Conservation (phyloP, 140 eudicot genomes). For the Oenanthe javanica region DNA sequence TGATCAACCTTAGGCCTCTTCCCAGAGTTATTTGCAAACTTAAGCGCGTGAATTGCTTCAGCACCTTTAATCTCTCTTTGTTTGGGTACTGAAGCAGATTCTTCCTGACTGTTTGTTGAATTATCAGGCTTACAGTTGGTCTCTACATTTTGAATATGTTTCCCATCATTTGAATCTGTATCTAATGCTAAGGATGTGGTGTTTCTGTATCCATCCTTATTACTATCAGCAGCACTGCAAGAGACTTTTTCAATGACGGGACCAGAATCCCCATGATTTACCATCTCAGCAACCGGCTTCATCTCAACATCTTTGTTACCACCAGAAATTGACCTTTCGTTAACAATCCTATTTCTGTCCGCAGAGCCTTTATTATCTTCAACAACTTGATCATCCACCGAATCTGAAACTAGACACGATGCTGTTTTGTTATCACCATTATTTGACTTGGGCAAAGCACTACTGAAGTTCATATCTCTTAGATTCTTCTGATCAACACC, state of each 20-base stretch:
- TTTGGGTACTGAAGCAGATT: conserved; percentile 39
- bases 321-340: conserved; percentile 19
- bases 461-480: conserved; percentile 10
- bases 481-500: conserved; percentile 25
- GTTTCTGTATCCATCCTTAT: conserved; percentile 32
- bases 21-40: conserved; percentile 60
- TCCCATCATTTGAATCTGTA: conserved; percentile 38
- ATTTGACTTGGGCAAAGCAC: conserved; percentile 19
- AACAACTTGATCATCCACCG: conserved; percentile 19
- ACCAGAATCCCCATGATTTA: conserved; percentile 16
- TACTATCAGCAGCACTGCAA: conserved; percentile 9
- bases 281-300: conserved; percentile 22
- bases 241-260: not conserved
- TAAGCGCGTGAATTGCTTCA: conserved; percentile 75
- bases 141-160: conserved; percentile 33
- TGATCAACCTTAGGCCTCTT: conserved; percentile 83
- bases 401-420: not conserved
- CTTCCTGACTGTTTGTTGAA: conserved; percentile 38
- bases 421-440: conserved; percentile 16
- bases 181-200: conserved; percentile 26
- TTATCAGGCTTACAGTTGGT: conserved; percentile 22
- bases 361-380: conserved; percentile 63
- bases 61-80: conserved; percentile 57
- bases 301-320: conserved; percentile 33
- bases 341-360: conserved; percentile 16